Evolutionary conservation across 139 green algal genomes (phyloP).

Genomic region (Haematococcus sp.): DNA sequence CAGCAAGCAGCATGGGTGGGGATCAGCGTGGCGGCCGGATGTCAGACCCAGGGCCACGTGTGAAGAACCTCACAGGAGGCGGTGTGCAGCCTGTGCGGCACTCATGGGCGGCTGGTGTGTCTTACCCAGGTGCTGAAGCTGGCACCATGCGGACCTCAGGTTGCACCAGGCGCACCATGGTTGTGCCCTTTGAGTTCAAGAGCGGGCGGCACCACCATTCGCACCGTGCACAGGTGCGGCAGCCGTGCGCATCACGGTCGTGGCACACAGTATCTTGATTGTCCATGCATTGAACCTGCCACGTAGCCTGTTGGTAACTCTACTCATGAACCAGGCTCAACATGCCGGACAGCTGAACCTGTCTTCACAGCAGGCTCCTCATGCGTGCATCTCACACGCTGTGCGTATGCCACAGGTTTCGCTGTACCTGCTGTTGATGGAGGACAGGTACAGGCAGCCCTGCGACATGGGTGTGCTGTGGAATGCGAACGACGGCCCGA

Average conservation of each 20-base stretch:
- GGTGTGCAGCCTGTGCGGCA: background rate
- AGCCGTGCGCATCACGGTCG: background rate
- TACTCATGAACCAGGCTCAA: no score
- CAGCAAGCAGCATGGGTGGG: background rate
- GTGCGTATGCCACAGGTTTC: no score
- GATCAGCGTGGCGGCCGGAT: background rate
- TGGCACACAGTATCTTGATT: no score
- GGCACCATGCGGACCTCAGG: background rate
- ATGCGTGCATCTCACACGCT: no score
- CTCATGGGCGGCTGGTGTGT: background rate
- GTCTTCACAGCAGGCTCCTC: no score
- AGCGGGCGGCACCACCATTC: constrained; percentile 68
- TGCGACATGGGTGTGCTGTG: constrained; percentile 66
- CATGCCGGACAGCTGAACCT: no score
- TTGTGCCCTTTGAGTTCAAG: constrained; percentile 96
- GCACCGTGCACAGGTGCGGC: constrained; percentile 70
- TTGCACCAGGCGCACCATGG: constrained; percentile 20
- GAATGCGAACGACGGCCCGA: constrained; percentile 44
- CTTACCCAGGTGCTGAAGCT: no score
- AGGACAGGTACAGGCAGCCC: constrained; percentile 67
- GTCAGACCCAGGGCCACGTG: no score
- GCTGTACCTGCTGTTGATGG: constrained; percentile 83
- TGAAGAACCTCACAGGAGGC: background rate
- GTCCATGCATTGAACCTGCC: no score
- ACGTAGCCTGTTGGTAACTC: no score